These are phyloP conservation scores for Cercospora sesami DNA, from an alignment of 2,329 filamentous ascomycete genomes.

Conservation along the genomic window DNA sequence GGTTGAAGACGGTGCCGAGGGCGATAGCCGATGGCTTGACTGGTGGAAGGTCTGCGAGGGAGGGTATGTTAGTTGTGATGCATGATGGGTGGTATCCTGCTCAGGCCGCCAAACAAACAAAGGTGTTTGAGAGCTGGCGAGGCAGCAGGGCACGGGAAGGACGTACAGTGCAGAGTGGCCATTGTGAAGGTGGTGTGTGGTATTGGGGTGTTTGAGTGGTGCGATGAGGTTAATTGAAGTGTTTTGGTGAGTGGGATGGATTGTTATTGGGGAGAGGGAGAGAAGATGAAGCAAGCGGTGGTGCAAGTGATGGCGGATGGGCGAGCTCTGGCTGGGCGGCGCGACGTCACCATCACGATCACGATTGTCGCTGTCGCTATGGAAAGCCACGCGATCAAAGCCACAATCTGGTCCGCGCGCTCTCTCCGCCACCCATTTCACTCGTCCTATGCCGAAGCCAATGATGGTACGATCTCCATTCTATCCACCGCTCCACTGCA, in stretches of 20 bases:
- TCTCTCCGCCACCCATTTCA: neutral
- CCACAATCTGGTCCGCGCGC: neutral
- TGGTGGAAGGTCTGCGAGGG: slow-evolving; percentile 63
- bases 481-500: neutral
- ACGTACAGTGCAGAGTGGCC: slow-evolving; percentile 13
- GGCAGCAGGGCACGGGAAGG: neutral
- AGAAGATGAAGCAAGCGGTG: neutral
- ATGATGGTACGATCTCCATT: neutral
- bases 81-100: neutral
- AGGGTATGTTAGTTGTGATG: slow-evolving; percentile 19
- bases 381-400: neutral
- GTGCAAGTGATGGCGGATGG: neutral
- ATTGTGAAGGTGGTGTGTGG: slow-evolving; percentile 1
- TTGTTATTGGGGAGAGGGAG: neutral
- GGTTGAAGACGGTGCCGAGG: slow-evolving; percentile 93
- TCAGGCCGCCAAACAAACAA: slow-evolving; percentile 1
- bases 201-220: neutral
- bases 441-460: neutral
- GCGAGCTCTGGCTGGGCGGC: slow-evolving; percentile 2
- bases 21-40: slow-evolving; percentile 99
- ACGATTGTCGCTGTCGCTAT: neutral
- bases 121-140: neutral
- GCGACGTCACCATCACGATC: slow-evolving; percentile 1
- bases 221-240: neutral
- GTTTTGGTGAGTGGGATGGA: neutral